Evolutionary conservation across 2,329 filamentous ascomycete species (phyloP).

Genomic region (Cladophialophora exuberans): DNA sequence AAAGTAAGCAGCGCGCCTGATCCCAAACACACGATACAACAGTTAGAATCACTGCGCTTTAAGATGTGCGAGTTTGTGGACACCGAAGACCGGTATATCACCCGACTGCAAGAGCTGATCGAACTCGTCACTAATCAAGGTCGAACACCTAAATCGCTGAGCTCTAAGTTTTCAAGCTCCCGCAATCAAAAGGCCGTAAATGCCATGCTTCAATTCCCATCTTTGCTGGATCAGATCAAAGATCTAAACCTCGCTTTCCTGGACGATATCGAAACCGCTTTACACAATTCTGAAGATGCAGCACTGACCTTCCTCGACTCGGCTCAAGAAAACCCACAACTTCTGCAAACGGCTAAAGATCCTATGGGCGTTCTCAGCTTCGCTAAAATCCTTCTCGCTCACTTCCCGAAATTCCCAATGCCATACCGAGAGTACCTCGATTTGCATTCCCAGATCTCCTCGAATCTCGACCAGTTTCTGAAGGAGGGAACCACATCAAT

Average conservation of each 20-base stretch:
- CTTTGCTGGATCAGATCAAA: slow-evolving; percentile 77
- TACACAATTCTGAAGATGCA: slow-evolving; percentile 82
- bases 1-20: slow-evolving; percentile 80
- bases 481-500: slow-evolving; percentile 72
- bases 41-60: slow-evolving; percentile 82
- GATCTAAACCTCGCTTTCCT: slow-evolving; percentile 81
- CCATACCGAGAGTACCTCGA: slow-evolving; percentile 93
- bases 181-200: slow-evolving; percentile 33
- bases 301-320: slow-evolving; percentile 63
- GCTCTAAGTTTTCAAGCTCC: slow-evolving; percentile 59
- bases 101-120: slow-evolving; percentile 82
- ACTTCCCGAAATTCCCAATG: slow-evolving; percentile 89
- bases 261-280: slow-evolving; percentile 71
- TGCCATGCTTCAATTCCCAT: slow-evolving; percentile 63
- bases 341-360: slow-evolving; percentile 63
- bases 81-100: slow-evolving; percentile 92
- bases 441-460: slow-evolving; percentile 83
- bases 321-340: slow-evolving; percentile 47
- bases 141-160: slow-evolving; percentile 67
- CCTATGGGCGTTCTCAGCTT: slow-evolving; percentile 77
- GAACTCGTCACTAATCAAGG: slow-evolving; percentile 80
- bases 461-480: slow-evolving; percentile 76
- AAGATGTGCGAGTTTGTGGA: slow-evolving; percentile 90
- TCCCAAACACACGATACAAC: slow-evolving; percentile 84
- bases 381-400: slow-evolving; percentile 80